Conservation (phyloP, 345 rosid genomes). For the Atalantia buxifolia region DNA sequence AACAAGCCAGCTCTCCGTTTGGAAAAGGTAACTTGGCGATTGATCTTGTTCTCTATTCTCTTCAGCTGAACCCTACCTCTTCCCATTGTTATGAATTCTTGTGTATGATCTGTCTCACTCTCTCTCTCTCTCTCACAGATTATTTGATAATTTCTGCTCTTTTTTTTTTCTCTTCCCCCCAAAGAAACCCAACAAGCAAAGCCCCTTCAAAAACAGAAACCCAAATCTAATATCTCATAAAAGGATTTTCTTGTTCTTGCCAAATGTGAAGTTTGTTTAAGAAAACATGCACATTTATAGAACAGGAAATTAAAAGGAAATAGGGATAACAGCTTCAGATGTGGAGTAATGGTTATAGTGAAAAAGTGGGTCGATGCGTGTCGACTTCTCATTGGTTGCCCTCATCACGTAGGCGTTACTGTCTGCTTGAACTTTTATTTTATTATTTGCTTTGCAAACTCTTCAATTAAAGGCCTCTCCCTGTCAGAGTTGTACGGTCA, state of each 20-base stretch:
- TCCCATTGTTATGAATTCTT: conserved; percentile 39
- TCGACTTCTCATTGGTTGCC: conserved; percentile 24
- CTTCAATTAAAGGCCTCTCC: not conserved
- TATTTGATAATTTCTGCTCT: not conserved
- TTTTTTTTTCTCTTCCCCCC: conserved; percentile 3
- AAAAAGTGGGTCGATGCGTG: conserved; percentile 2
- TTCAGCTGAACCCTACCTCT: conserved; percentile 88
- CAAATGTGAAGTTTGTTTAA: conserved; percentile 16
- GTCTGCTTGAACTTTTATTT: conserved; percentile 5
- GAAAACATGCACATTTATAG: conserved; percentile 33
- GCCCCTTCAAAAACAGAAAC: conserved; percentile 19
- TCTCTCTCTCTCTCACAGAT: not conserved
- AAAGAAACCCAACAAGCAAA: conserved; percentile 40
- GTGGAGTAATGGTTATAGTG: conserved; percentile 3
- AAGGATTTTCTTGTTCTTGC: conserved; percentile 12
- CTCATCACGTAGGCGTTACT: not conserved
- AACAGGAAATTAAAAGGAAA: not conserved
- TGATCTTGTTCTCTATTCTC: conserved; percentile 84
- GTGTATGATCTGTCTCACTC: not conserved
- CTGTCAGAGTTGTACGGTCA: not conserved
- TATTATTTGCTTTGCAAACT: not conserved
- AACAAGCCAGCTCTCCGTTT: conserved; percentile 68
- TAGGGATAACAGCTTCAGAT: not conserved
- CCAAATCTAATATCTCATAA: not conserved
- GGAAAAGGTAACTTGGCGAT: conserved; percentile 73